Conservation (phyloP, 1,284 basidiomycete species). For the Leccinum griseonigrum region DNA sequence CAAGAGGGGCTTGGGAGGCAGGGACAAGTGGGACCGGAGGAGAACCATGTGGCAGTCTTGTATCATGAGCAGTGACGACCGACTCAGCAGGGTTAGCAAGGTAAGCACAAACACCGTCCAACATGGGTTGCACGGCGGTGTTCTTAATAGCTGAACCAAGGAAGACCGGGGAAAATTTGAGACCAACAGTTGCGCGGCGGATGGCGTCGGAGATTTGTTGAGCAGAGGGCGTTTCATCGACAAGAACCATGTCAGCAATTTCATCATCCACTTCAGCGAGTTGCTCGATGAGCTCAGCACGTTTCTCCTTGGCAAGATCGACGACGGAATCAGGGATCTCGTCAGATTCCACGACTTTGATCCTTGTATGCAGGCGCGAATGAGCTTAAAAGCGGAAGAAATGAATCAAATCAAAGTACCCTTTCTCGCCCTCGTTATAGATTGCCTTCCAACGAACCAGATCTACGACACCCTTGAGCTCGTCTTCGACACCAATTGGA, state of each 20-base stretch:
- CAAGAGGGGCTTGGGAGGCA: conserved; percentile 82
- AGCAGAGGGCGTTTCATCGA: conserved; percentile 75
- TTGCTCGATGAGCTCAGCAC: conserved; percentile 90
- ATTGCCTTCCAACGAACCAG: conserved; percentile 93
- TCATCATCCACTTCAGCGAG: conserved; percentile 96
- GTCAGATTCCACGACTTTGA: conserved; percentile 79
- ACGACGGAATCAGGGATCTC: conserved; percentile 83
- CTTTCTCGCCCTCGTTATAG: conserved; percentile 95
- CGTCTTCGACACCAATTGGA: conserved; percentile 91
- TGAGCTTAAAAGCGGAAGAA: not conserved
- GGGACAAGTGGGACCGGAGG: conserved; percentile 77
- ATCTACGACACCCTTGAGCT: conserved; percentile 90
- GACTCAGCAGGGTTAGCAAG: conserved; percentile 89
- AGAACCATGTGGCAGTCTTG: conserved; percentile 61
- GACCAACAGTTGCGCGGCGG: conserved; percentile 82
- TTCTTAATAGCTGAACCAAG: conserved; percentile 98
- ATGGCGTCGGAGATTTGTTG: conserved; percentile 83
- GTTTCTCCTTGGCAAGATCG: conserved; percentile 77
- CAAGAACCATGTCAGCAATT: conserved; percentile 89
- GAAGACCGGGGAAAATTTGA: conserved; percentile 97
- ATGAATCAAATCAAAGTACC: conserved; percentile 50
- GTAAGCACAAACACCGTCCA: conserved; percentile 96
- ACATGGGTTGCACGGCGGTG: conserved; percentile 90
- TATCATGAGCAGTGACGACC: conserved; percentile 82
- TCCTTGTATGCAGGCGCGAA: conserved; percentile 41